Conservation (phyloP, 768 basidiomycete genomes). For the Lentinula edodes region DNA sequence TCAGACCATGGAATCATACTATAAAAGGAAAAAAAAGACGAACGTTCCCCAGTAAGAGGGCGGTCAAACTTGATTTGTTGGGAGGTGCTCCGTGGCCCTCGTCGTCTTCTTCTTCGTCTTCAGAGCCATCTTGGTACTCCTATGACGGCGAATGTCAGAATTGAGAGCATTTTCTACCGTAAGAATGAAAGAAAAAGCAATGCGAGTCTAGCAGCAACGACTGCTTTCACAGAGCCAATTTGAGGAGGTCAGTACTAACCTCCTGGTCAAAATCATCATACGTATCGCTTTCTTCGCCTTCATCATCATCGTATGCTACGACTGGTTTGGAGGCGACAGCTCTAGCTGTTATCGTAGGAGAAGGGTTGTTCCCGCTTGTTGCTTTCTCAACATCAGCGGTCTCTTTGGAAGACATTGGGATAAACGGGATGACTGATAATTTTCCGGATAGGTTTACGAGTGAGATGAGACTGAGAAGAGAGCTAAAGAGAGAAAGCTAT, state of each 20-base stretch:
- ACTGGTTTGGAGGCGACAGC: neutral
- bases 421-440: neutral
- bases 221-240: neutral
- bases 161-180: neutral
- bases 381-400: neutral
- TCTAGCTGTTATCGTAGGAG: neutral
- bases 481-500: too few species aligned
- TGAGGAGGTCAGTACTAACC: neutral
- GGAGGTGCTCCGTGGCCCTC: neutral
- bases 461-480: neutral
- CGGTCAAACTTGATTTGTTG: slow-evolving; percentile 3
- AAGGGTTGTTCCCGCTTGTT: neutral
- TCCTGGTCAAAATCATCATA: slow-evolving; percentile 6
- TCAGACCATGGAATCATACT: neutral
- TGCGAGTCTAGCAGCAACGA: too few species aligned
- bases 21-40: slow-evolving; percentile 1
- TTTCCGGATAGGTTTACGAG: neutral
- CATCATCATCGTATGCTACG: neutral
- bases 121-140: neutral
- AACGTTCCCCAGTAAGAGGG: slow-evolving; percentile 4
- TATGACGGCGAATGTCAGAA: neutral
- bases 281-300: slow-evolving; percentile 5
- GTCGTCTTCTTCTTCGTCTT: neutral
- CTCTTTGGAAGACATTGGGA: neutral
- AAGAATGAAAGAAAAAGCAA: too few species aligned